Conservation (phyloP, 1,284 basidiomycete genomes). For the Pseudomicrostroma phylloplanum region DNA sequence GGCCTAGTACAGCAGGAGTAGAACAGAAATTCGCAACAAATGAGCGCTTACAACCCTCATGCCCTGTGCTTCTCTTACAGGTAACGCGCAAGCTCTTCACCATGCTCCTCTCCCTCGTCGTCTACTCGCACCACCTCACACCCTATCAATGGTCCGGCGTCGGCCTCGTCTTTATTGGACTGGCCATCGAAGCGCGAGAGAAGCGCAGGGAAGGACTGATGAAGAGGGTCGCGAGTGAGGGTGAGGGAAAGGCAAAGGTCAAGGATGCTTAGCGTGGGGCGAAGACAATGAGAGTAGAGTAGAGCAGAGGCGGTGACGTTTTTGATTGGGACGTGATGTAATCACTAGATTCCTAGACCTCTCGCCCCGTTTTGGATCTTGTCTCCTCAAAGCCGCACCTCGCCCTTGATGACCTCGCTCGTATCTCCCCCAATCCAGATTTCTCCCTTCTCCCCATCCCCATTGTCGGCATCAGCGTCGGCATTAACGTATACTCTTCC, state of each 20-base stretch:
- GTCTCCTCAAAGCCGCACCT: conserved; percentile 8
- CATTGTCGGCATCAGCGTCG: no score
- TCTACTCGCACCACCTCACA: conserved; percentile 82
- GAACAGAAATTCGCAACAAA: no score
- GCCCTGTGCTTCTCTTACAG: background rate
- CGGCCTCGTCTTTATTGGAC: conserved; percentile 81
- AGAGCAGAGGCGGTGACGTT: no score
- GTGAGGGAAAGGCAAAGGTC: conserved; percentile 51
- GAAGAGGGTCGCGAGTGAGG: background rate
- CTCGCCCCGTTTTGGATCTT: no score
- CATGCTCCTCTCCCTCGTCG: conserved; percentile 87
- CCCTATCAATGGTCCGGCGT: conserved; percentile 85
- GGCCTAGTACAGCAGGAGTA: no score
- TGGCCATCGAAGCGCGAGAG: conserved; percentile 79
- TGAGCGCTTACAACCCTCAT: background rate
- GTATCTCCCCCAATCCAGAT: background rate
- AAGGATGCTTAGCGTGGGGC: background rate
- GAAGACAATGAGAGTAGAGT: no score
- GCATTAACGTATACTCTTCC: background rate
- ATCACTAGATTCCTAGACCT: no score
- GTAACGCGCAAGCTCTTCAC: conserved; percentile 97
- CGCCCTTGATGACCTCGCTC: background rate
- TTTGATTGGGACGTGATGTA: no score
- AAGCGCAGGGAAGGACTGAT: conserved; percentile 24
- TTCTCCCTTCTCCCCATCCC: background rate